Percentiles rank a stretch among this genome's conserved stretches.
Conservation (phyloP, 306 rosid genomes). For the Sindora glabra region DNA sequence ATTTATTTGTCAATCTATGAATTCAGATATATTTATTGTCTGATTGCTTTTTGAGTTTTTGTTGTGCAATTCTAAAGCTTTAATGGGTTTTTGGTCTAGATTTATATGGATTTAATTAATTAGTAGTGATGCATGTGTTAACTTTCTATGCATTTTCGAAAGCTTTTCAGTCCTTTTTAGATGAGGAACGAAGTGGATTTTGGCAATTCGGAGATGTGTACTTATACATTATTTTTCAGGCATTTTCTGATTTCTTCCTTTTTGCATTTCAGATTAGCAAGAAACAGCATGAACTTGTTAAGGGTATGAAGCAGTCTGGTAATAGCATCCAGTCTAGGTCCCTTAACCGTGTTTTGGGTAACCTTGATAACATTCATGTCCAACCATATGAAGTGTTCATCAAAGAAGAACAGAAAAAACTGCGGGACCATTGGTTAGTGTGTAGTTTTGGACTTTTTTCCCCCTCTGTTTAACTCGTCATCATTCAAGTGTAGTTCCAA, state of each 20-base stretch:
- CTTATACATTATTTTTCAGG: neutral
- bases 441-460: neutral
- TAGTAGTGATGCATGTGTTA: too few relatives aligned
- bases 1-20: too few relatives aligned
- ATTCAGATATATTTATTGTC: neutral
- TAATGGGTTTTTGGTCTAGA: neutral
- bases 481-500: neutral
- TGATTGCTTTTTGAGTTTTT: neutral
- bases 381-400: conserved; percentile 78
- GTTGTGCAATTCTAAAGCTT: neutral
- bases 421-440: conserved; percentile 88
- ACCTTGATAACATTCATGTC: conserved; percentile 56
- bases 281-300: conserved; percentile 83
- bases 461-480: neutral
- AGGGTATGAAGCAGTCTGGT: conserved; percentile 84
- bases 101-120: neutral
- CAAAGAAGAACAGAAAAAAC: conserved; percentile 80
- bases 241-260: conserved; percentile 24
- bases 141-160: too few relatives aligned
- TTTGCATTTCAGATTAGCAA: conserved; percentile 68
- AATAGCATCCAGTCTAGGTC: conserved; percentile 70
- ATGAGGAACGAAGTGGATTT: neutral
- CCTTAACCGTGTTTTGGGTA: conserved; percentile 80
- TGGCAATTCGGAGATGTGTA: neutral
- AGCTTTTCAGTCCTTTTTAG: conserved; percentile 1